Conservation (phyloP, 2,329 filamentous ascomycete genomes). For the Bertia moriformis region DNA sequence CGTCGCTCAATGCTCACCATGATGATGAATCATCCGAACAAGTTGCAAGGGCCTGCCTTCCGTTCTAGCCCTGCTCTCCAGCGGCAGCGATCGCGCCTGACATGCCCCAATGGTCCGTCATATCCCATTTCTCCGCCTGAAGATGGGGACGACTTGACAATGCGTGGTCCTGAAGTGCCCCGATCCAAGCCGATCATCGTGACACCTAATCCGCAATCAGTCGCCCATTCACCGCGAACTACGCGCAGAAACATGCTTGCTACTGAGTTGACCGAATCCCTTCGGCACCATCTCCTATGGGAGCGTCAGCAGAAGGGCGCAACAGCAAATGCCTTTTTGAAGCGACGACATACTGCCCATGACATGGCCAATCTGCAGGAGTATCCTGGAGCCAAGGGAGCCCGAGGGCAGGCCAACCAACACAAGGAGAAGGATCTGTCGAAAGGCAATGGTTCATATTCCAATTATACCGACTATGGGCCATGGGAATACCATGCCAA, state of each 20-base stretch:
- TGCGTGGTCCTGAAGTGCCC: constrained; percentile 34
- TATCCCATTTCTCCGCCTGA: constrained; percentile 37
- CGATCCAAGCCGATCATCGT: constrained; percentile 41
- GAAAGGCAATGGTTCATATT: not conserved
- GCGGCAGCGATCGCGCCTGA: constrained; percentile 48
- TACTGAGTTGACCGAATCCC: constrained; percentile 82
- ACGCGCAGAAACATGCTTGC: constrained; percentile 91
- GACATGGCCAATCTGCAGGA: constrained; percentile 80
- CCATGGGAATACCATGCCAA: constrained; percentile 1
- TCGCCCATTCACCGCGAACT: constrained; percentile 76
- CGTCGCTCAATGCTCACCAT: constrained; percentile 79
- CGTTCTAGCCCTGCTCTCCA: constrained; percentile 56
- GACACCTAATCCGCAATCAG: constrained; percentile 52
- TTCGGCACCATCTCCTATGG: constrained; percentile 82
- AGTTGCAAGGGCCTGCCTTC: constrained; percentile 40
- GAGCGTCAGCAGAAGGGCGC: constrained; percentile 90
- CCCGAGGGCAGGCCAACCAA: not conserved
- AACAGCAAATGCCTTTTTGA: constrained; percentile 74
- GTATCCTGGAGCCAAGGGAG: constrained; percentile 35
- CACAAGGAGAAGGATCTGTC: not conserved
- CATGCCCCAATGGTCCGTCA: constrained; percentile 26
- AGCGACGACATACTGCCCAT: constrained; percentile 78
- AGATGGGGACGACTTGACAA: constrained; percentile 50
- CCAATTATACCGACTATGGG: not conserved
- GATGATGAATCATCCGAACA: constrained; percentile 64